A percentile compares a stretch with the other conserved stretches of the same genome.
Conservation (phyloP, 1,139 yeast species). For the Zygoascus meyerae region DNA sequence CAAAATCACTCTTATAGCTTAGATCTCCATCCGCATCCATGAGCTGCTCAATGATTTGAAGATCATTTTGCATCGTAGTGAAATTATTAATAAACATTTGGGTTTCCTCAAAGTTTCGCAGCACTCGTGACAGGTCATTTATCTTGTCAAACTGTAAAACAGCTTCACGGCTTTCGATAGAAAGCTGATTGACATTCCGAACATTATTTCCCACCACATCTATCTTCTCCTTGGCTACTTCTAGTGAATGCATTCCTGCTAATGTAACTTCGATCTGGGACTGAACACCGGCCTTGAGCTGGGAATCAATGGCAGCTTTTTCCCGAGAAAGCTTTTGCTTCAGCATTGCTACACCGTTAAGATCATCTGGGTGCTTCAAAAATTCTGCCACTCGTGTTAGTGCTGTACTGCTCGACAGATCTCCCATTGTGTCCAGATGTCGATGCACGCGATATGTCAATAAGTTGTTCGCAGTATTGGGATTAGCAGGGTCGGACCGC, state of each 20-base stretch:
- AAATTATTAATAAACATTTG: constrained; percentile 61
- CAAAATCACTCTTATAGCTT: constrained; percentile 51
- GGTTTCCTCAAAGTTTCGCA: constrained; percentile 69
- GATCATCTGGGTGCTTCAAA: constrained; percentile 35
- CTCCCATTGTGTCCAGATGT: constrained; percentile 12
- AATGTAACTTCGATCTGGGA: constrained; percentile 52
- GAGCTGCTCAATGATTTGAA: constrained; percentile 47
- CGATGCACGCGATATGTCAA: no score
- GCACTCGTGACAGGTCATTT: constrained; percentile 55
- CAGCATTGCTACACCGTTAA: constrained; percentile 49
- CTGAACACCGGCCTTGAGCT: constrained; percentile 58
- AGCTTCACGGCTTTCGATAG: constrained; percentile 29
- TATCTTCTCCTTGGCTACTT: constrained; percentile 28
- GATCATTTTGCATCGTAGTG: constrained; percentile 47
- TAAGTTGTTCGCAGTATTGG: no score
- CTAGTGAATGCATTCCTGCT: constrained; percentile 32
- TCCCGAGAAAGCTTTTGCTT: constrained; percentile 62
- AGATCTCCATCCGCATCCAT: constrained; percentile 46
- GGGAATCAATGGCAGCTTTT: constrained; percentile 65
- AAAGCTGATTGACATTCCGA: constrained; percentile 26
- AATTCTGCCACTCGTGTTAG: constrained; percentile 27
- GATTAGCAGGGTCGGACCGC: no score
- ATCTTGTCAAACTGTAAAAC: constrained; percentile 52
- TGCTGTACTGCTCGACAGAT: constrained; percentile 12
- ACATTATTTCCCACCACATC: constrained; percentile 29